Evolutionary conservation across 2,329 filamentous ascomycete genomes (phyloP).

Genomic region (Parastagonospora nodorum): DNA sequence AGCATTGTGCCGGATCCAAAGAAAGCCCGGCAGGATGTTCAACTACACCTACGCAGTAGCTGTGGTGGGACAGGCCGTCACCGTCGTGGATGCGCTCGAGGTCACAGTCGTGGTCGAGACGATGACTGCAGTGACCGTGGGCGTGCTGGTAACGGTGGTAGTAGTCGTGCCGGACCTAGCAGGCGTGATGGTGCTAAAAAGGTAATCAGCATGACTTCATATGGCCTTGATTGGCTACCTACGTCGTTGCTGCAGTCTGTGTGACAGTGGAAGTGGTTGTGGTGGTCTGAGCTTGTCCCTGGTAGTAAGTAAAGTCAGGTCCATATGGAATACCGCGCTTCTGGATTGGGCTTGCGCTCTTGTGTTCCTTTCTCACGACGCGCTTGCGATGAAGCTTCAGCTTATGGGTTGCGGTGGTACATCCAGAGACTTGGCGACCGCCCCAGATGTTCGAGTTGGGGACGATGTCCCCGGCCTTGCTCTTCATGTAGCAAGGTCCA

Average conservation of each 20-base stretch:
- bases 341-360: not conserved
- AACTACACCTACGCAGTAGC: too few relatives aligned
- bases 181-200: conserved; percentile 5
- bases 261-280: not conserved
- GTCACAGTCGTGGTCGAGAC: not conserved
- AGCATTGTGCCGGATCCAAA: too few relatives aligned
- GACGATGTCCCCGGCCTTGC: conserved; percentile 5
- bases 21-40: too few relatives aligned
- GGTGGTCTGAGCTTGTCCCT: not conserved
- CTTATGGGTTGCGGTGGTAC: not conserved
- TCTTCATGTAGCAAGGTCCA: conserved; percentile 35
- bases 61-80: conserved; percentile 10
- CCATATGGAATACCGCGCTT: conserved; percentile 4
- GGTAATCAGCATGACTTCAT: too few relatives aligned
- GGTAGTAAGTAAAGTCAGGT: conserved; percentile 11
- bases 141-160: conserved; percentile 3
- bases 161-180: conserved; percentile 5
- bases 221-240: too few relatives aligned
- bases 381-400: conserved; percentile 19
- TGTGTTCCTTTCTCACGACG: conserved; percentile 3
- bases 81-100: not conserved
- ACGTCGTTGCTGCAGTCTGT: not conserved
- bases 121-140: conserved; percentile 2
- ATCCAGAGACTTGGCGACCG: conserved; percentile 18
- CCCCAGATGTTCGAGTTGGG: conserved; percentile 23